Conservation (phyloP, 768 basidiomycete species). For the Kwoniella mangroviensis region DNA sequence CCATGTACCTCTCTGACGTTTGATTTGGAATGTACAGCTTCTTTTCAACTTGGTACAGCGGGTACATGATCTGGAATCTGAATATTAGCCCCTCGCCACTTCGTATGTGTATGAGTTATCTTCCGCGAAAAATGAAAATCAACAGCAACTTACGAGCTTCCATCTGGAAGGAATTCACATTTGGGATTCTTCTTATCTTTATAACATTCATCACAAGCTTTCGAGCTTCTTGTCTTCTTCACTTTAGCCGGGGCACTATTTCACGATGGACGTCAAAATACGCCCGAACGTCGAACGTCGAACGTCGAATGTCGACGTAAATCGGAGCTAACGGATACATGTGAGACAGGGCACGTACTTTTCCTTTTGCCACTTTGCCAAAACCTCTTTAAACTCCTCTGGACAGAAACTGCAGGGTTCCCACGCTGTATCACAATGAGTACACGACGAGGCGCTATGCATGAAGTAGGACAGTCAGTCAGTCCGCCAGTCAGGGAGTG, state of each 20-base stretch:
- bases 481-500: too few relatives aligned
- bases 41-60: too few relatives aligned
- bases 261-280: too few relatives aligned
- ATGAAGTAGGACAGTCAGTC: not conserved
- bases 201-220: slow-evolving; percentile 3
- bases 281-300: too few relatives aligned
- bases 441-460: not conserved
- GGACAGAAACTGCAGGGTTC: not conserved
- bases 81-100: too few relatives aligned
- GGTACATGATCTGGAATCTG: too few relatives aligned
- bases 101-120: too few relatives aligned
- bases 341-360: not conserved
- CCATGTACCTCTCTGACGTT: too few relatives aligned
- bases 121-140: too few relatives aligned
- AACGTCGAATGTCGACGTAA: too few relatives aligned
- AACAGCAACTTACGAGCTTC: not conserved
- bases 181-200: not conserved
- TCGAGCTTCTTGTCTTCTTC: not conserved
- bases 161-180: not conserved
- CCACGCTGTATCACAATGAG: not conserved
- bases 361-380: not conserved
- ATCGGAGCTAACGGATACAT: too few relatives aligned
- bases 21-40: too few relatives aligned
- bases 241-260: not conserved
- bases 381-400: not conserved